Conservation (phyloP, 768 basidiomycete genomes). For the Amanita fuliginea region DNA sequence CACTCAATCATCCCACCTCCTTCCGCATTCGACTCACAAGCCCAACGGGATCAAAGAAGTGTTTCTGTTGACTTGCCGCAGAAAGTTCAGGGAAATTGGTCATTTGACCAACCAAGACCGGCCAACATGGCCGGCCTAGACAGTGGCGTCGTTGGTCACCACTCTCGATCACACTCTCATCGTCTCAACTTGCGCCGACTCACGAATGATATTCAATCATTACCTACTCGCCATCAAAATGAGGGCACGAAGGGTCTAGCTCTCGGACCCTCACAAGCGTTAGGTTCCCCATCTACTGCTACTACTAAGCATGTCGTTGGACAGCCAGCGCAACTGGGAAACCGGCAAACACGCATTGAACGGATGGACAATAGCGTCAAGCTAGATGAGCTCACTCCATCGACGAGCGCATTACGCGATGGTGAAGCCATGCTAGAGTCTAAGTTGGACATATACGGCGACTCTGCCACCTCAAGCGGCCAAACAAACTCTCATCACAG, state of each 20-base stretch:
- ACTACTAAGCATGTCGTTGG: not conserved
- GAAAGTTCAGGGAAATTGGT: not conserved
- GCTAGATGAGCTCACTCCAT: not conserved
- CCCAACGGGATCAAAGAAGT: not conserved
- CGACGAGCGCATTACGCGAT: not conserved
- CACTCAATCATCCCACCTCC: not conserved
- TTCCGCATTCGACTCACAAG: not conserved
- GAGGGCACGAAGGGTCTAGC: not conserved
- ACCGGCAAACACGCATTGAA: not conserved
- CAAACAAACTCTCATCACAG: constrained; percentile 1
- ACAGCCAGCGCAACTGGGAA: not conserved
- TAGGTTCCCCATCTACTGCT: not conserved
- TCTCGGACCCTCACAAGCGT: not conserved
- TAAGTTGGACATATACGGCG: not conserved
- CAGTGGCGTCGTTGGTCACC: not conserved
- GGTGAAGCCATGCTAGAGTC: not conserved
- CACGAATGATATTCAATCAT: not conserved
- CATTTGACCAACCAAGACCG: not conserved
- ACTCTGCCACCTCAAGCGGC: not conserved
- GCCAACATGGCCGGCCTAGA: not conserved
- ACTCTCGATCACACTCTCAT: not conserved
- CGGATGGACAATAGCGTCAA: not conserved
- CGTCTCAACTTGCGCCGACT: not conserved
- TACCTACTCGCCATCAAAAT: not conserved
- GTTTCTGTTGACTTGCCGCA: not conserved